A percentile compares a stretch with the other conserved stretches of the same genome.
phyloP scores from a whole-genome alignment of 345 rosid genomes.

The Acer negundo region DNA sequence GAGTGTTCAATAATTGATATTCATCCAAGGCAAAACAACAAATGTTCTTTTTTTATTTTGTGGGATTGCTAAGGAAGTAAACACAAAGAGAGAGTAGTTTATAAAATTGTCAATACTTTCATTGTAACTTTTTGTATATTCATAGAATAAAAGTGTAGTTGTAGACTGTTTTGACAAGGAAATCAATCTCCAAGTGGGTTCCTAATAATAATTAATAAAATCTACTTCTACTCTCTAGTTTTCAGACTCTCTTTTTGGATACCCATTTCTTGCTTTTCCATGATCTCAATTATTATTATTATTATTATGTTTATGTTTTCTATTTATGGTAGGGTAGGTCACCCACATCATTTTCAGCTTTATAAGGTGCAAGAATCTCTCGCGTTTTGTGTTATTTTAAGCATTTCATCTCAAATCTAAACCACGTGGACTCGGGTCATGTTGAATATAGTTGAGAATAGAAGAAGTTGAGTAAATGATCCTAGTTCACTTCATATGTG shows the following conservation, averaged over 20 bases:
- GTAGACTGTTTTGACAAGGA: too few relatives aligned
- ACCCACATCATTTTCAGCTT: not conserved
- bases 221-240: not conserved
- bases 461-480: too few relatives aligned
- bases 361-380: not conserved
- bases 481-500: too few relatives aligned
- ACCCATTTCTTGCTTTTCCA: not conserved
- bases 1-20: not conserved
- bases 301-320: not conserved
- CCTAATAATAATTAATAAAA: not conserved
- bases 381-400: too few relatives aligned
- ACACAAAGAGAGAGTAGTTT: too few relatives aligned
- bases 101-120: too few relatives aligned
- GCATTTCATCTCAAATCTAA: too few relatives aligned
- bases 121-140: not conserved
- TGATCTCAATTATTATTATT: not conserved
- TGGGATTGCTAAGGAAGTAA: not conserved
- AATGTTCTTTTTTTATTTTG: too few relatives aligned
- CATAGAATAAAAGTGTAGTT: not conserved
- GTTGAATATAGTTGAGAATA: too few relatives aligned
- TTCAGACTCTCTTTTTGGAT: not conserved
- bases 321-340: not conserved
- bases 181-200: too few relatives aligned
- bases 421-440: too few relatives aligned
- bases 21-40: not conserved